phyloP scores from a whole-genome alignment of 306 rosid species.

The Amphicarpaea edgeworthii region DNA sequence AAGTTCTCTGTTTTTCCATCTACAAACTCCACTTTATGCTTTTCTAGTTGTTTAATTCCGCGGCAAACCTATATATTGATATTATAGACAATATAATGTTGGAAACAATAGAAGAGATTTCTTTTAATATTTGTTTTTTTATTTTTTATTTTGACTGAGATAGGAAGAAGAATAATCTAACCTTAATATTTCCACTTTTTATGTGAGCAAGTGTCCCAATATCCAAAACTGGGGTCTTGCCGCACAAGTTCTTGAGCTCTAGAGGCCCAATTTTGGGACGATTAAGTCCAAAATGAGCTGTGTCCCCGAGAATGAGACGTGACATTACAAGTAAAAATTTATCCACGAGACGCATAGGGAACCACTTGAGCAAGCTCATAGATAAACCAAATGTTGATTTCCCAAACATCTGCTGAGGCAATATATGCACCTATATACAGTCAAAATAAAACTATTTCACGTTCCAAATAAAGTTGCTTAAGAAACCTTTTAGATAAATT shows the following conservation, averaged over 20 bases:
- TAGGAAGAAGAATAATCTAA: conserved; percentile 10
- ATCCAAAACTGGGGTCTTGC: conserved; percentile 90
- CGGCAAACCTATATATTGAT: conserved; percentile 58
- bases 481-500: conserved; percentile 36
- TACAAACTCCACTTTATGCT: conserved; percentile 63
- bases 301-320: conserved; percentile 74
- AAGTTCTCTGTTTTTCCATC: conserved; percentile 66
- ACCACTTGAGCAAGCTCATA: conserved; percentile 71
- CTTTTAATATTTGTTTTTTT: too few species aligned
- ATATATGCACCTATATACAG: conserved; percentile 77
- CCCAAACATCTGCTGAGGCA: conserved; percentile 88
- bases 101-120: background rate
- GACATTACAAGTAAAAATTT: conserved; percentile 68
- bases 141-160: conserved; percentile 21
- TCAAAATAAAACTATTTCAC: background rate
- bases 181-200: conserved; percentile 74
- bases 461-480: background rate
- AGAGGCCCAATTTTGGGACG: conserved; percentile 86
- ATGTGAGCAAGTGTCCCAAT: conserved; percentile 78
- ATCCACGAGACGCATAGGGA: conserved; percentile 73
- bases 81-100: background rate
- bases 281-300: conserved; percentile 65
- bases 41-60: conserved; percentile 58
- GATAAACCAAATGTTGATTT: conserved; percentile 82
- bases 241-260: conserved; percentile 65